A percentile compares a stretch with the other conserved stretches of the same genome.
phyloP scores from a whole-genome alignment of 208 protist genomes.

The Leishmania braziliensis region DNA sequence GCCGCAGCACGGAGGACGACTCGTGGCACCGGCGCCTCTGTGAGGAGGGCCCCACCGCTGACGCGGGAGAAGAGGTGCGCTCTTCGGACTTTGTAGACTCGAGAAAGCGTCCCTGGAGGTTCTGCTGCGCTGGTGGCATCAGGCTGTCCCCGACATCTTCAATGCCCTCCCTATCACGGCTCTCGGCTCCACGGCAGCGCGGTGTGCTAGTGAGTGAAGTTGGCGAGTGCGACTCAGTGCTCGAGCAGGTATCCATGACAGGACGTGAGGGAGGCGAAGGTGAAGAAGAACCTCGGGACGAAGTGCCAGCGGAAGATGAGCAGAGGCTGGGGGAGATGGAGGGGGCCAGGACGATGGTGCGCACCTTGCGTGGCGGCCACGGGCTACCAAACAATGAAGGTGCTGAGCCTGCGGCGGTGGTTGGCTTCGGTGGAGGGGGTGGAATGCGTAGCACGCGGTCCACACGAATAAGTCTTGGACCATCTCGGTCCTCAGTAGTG shows the following conservation, averaged over 20 bases:
- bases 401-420: background rate
- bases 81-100: background rate
- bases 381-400: conserved; percentile 9
- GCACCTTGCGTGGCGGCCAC: conserved; percentile 27
- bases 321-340: conserved; percentile 31
- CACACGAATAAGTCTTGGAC: conserved; percentile 16
- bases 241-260: background rate
- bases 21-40: background rate
- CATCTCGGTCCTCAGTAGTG: background rate
- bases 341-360: conserved; percentile 31
- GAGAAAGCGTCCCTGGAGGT: background rate
- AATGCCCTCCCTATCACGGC: background rate
- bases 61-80: background rate
- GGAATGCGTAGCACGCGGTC: conserved; percentile 23
- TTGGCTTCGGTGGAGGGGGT: conserved; percentile 6
- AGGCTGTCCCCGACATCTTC: background rate
- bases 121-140: background rate
- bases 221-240: background rate
- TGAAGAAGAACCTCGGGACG: background rate
- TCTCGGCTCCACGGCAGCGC: background rate
- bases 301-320: conserved; percentile 12
- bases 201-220: background rate
- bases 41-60: background rate
- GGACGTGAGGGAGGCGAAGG: background rate
- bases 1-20: background rate